phyloP scores from a whole-genome alignment of 768 basidiomycete genomes.

The Sutorius australiensis region DNA sequence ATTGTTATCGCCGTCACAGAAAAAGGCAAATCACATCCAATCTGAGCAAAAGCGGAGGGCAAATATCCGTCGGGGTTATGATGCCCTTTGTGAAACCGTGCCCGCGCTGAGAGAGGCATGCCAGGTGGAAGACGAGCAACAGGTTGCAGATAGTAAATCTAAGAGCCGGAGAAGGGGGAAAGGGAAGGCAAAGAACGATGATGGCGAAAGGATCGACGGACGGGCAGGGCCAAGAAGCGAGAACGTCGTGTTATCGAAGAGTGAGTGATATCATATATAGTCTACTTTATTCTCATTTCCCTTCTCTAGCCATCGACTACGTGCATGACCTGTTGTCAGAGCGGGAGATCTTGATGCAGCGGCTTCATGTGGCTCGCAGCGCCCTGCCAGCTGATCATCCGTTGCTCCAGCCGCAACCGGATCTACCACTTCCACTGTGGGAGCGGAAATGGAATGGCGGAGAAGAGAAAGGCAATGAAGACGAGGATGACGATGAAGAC shows the following conservation, averaged over 20 bases:
- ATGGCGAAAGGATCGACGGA: constrained; percentile 70
- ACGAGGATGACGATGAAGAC: constrained; percentile 47
- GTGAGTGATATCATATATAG: constrained; percentile 41
- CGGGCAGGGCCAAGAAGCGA: constrained; percentile 88
- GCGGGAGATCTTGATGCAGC: constrained; percentile 51
- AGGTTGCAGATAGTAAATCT: constrained; percentile 30
- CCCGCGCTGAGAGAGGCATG: constrained; percentile 82
- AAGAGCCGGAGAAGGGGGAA: constrained; percentile 37
- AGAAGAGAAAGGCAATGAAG: constrained; percentile 46
- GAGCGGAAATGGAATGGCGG: constrained; percentile 85
- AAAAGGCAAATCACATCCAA: constrained; percentile 91
- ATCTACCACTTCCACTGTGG: constrained; percentile 53
- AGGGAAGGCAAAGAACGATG: constrained; percentile 40
- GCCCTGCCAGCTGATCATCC: constrained; percentile 61
- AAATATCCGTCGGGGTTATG: constrained; percentile 86
- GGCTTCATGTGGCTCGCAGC: constrained; percentile 57
- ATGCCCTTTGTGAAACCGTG: constrained; percentile 79
- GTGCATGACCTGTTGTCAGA: constrained; percentile 63
- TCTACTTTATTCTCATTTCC: constrained; percentile 2
- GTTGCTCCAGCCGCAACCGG: constrained; percentile 34
- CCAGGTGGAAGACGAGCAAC: constrained; percentile 63
- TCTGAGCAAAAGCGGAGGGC: constrained; percentile 92
- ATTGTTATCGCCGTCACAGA: constrained; percentile 78
- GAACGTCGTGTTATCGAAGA: constrained; percentile 83
- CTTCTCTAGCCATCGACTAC: constrained; percentile 74